These are phyloP conservation scores for Cercospora janseana DNA, from an alignment of 2,329 filamentous ascomycete species.

Conservation along the genomic window DNA sequence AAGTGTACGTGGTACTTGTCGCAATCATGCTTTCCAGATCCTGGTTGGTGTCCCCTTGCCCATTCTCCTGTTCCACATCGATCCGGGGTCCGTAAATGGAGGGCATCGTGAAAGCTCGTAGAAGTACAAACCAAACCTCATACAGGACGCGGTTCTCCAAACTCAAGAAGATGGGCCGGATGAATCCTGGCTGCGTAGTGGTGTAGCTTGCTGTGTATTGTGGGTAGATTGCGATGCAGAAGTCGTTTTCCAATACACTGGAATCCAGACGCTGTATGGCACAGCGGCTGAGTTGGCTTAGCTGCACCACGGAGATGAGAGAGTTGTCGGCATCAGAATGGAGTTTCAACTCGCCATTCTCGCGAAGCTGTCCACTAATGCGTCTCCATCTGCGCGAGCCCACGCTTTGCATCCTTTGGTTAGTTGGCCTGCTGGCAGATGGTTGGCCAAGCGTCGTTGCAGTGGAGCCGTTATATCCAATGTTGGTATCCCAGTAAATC, in stretches of 20 bases:
- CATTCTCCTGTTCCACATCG: slow-evolving; percentile 27
- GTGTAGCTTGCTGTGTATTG: slow-evolving; percentile 78
- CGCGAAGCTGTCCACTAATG: slow-evolving; percentile 89
- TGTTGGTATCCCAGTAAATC: slow-evolving; percentile 74
- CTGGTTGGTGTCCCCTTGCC: slow-evolving; percentile 18
- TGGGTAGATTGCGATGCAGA: slow-evolving; percentile 92
- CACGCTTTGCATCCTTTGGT: slow-evolving; percentile 56
- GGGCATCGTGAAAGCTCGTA: slow-evolving; percentile 87
- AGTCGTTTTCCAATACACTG: slow-evolving; percentile 88
- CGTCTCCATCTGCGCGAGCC: slow-evolving; percentile 72
- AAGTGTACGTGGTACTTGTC: slow-evolving; percentile 56
- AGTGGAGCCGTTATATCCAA: slow-evolving; percentile 49
- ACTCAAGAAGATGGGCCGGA: slow-evolving; percentile 85
- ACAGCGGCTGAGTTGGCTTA: slow-evolving; percentile 84
- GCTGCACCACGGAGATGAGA: slow-evolving; percentile 76
- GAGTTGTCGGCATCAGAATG: slow-evolving; percentile 81
- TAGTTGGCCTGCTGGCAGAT: slow-evolving; percentile 44
- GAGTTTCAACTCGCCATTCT: slow-evolving; percentile 91
- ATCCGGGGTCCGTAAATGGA: slow-evolving; percentile 70
- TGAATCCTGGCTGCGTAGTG: slow-evolving; percentile 63
- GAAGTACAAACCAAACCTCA: slow-evolving; percentile 92
- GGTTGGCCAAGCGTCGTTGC: slow-evolving; percentile 23
- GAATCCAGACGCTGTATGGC: slow-evolving; percentile 87
- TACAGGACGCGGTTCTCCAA: slow-evolving; percentile 86
- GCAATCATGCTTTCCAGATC: slow-evolving; percentile 31